Evolutionary conservation across 495 filamentous ascomycete species (phyloP).

Genomic region (Cryomyces antarcticus): DNA sequence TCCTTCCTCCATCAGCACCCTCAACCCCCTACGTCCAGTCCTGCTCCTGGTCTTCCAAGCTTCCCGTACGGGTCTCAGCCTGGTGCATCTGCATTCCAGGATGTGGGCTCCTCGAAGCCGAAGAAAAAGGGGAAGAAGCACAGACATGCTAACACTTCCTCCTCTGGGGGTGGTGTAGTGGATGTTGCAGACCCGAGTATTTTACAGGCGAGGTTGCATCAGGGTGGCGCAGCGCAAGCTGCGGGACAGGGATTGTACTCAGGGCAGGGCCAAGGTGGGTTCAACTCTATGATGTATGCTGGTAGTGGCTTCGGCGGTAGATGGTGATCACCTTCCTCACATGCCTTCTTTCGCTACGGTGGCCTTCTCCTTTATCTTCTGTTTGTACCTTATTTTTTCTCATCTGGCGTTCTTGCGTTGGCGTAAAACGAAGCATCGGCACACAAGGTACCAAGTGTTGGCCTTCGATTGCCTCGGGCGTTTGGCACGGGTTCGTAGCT

Average conservation of each 20-base stretch:
- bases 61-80: constrained; percentile 76
- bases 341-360: too few species aligned
- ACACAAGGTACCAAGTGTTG: neutral
- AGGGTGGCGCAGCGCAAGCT: constrained; percentile 42
- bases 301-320: constrained; percentile 29
- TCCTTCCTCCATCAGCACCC: constrained; percentile 63
- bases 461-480: neutral
- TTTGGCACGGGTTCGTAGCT: neutral
- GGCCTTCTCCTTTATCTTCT: too few species aligned
- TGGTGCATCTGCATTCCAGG: constrained; percentile 61
- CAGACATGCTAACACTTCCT: constrained; percentile 99
- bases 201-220: constrained; percentile 92
- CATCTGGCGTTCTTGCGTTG: too few species aligned
- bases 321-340: constrained; percentile 3
- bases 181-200: constrained; percentile 99
- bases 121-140: constrained; percentile 99
- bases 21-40: constrained; percentile 72
- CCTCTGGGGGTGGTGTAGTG: constrained; percentile 93
- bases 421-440: too few species aligned
- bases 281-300: constrained; percentile 84
- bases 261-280: constrained; percentile 96
- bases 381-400: too few species aligned
- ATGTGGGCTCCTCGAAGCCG: constrained; percentile 73
- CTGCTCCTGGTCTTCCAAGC: constrained; percentile 69
- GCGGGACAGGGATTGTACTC: constrained; percentile 73